phyloP scores from a whole-genome alignment of 108 stramenopile genomes.

The Tribonema minus region DNA sequence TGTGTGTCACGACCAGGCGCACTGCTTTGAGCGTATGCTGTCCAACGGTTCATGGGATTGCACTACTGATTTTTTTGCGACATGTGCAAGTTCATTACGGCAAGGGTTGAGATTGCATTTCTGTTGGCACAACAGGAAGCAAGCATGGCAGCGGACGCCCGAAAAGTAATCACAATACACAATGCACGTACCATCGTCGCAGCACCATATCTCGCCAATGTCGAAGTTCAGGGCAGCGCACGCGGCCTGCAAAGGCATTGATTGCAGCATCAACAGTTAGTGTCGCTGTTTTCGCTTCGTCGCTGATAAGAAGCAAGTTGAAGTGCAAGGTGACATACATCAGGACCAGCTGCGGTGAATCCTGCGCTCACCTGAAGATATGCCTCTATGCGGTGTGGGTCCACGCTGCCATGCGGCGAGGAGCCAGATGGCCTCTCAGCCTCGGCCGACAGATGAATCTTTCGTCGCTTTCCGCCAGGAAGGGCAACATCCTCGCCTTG shows the following conservation, averaged over 20 bases:
- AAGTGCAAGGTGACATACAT: too few species aligned
- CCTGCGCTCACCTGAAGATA: too few species aligned
- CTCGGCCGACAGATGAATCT: too few species aligned
- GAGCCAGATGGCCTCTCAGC: too few species aligned
- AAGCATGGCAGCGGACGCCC: neutral
- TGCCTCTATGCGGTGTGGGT: too few species aligned
- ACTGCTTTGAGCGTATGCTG: neutral
- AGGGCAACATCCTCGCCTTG: too few species aligned
- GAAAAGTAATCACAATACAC: neutral
- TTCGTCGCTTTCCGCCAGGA: too few species aligned
- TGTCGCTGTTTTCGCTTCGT: too few species aligned
- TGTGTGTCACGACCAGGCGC: conserved; percentile 41
- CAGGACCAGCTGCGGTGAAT: too few species aligned
- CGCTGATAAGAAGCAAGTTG: too few species aligned
- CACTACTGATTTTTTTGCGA: neutral
- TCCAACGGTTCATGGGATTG: neutral
- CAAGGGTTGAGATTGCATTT: neutral
- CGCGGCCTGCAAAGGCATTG: conserved; percentile 84
- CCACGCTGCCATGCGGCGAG: too few species aligned
- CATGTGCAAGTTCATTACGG: neutral
- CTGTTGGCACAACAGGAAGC: neutral
- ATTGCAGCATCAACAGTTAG: too few species aligned
- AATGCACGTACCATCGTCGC: conserved; percentile 60
- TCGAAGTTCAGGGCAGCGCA: conserved; percentile 89
- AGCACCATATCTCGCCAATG: conserved; percentile 95